Conservation (phyloP, 352 stramenopile genomes). For the Phytophthora pistaciae region DNA sequence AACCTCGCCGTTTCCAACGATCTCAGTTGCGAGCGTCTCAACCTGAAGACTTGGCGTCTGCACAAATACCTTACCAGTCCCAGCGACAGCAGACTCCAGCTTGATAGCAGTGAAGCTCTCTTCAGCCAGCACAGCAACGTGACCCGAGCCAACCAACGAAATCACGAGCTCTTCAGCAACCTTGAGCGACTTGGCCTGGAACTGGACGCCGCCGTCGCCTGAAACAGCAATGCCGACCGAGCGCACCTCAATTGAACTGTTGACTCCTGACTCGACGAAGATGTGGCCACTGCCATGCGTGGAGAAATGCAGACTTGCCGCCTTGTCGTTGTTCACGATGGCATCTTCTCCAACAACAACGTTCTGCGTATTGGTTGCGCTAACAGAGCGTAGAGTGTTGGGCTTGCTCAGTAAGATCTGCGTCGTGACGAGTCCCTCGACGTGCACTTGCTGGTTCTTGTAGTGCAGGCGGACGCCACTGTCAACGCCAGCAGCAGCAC, state of each 20-base stretch:
- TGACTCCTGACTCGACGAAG: conserved; percentile 14
- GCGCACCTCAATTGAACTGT: conserved; percentile 14
- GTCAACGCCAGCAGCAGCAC: conserved; percentile 30
- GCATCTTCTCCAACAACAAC: conserved; percentile 40
- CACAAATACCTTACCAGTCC: conserved; percentile 42
- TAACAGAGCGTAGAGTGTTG: conserved; percentile 27
- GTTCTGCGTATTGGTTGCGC: conserved; percentile 25
- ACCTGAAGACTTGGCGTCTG: conserved; percentile 24
- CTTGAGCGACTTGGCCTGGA: conserved; percentile 30
- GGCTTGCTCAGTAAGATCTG: conserved; percentile 36
- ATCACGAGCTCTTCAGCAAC: conserved; percentile 31
- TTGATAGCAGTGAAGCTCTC: conserved; percentile 25
- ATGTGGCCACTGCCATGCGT: conserved; percentile 29
- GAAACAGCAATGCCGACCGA: conserved; percentile 22
- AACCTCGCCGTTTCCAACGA: conserved; percentile 45
- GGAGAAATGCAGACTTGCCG: conserved; percentile 31
- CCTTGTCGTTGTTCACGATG: conserved; percentile 38
- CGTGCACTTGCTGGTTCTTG: conserved; percentile 49
- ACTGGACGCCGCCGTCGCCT: conserved; percentile 40
- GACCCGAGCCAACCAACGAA: conserved; percentile 21
- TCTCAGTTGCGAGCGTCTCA: conserved; percentile 26
- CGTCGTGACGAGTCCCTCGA: conserved; percentile 44
- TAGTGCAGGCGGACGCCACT: conserved; percentile 47
- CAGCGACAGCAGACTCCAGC: conserved; percentile 34
- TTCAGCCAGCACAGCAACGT: conserved; percentile 36